Conservation (phyloP, 164 flowering plant species). For the Liquidambar formosana region DNA sequence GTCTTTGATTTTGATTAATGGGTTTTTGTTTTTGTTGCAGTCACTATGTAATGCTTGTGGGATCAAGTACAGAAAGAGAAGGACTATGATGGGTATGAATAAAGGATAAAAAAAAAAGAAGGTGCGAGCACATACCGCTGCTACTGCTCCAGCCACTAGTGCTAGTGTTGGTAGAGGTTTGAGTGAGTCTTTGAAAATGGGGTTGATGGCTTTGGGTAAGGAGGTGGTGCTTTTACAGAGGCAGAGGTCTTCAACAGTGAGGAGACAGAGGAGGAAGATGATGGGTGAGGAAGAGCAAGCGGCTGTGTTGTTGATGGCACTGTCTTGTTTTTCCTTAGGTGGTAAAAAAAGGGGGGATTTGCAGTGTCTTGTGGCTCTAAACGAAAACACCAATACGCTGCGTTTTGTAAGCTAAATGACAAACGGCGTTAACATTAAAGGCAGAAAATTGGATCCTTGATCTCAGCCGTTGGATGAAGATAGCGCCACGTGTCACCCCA, state of each 20-base stretch:
- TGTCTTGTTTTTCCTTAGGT: slow-evolving; percentile 48
- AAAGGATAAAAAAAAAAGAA: slow-evolving; percentile 10
- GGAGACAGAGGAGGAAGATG: slow-evolving; percentile 35
- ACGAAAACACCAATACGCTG: not conserved
- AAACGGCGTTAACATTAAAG: too few relatives aligned
- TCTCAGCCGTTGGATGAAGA: too few relatives aligned
- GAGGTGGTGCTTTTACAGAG: slow-evolving; percentile 33
- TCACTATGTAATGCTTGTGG: slow-evolving; percentile 62
- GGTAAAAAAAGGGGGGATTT: too few relatives aligned
- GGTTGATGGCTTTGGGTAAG: slow-evolving; percentile 22
- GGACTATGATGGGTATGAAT: slow-evolving; percentile 7
- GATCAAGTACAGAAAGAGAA: slow-evolving; percentile 47
- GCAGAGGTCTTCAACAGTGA: slow-evolving; percentile 18
- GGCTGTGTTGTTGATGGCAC: slow-evolving; percentile 46
- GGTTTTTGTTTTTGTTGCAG: slow-evolving; percentile 21
- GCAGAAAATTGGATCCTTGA: too few relatives aligned
- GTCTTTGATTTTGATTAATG: slow-evolving; percentile 6
- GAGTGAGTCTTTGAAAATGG: slow-evolving; percentile 23
- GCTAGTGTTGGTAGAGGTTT: not conserved
- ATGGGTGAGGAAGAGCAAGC: slow-evolving; percentile 61
- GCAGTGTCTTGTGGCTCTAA: too few relatives aligned
- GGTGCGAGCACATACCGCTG: not conserved
- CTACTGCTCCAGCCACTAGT: not conserved
- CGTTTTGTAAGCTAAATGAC: too few relatives aligned
- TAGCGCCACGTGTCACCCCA: too few relatives aligned